Evolutionary conservation across 345 rosid species (phyloP).

Genomic region (Arabidopsis thaliana): DNA sequence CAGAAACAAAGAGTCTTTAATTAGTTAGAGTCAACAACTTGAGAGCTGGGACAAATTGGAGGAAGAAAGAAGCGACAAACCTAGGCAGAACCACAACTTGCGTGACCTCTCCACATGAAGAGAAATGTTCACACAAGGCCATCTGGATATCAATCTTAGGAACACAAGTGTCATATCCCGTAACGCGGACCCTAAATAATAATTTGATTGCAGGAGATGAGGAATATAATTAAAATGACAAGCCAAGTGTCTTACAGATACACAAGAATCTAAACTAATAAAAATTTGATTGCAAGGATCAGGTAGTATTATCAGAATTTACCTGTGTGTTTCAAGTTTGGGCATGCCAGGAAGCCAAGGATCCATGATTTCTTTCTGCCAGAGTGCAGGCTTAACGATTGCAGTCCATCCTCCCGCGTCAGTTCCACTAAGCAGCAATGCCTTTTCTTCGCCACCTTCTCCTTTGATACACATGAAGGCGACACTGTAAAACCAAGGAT

Average conservation of each 20-base stretch:
- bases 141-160: background rate
- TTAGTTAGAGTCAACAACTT: background rate
- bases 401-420: background rate
- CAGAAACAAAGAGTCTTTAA: background rate
- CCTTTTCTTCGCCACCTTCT: background rate
- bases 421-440: background rate
- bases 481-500: background rate
- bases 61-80: background rate
- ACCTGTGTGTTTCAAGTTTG: no score
- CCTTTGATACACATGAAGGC: background rate
- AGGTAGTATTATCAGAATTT: no score
- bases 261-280: no score
- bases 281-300: no score
- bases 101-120: background rate
- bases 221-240: background rate
- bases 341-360: no score
- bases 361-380: no score
- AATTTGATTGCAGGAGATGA: no score
- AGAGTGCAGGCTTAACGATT: background rate
- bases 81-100: background rate
- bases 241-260: no score
- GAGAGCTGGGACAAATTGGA: background rate
- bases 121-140: background rate
- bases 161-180: background rate
- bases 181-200: background rate